A percentile compares a stretch with the other conserved stretches of the same genome.
Conservation (phyloP, 495 filamentous ascomycete species). For the Hypoxylon rickii region DNA sequence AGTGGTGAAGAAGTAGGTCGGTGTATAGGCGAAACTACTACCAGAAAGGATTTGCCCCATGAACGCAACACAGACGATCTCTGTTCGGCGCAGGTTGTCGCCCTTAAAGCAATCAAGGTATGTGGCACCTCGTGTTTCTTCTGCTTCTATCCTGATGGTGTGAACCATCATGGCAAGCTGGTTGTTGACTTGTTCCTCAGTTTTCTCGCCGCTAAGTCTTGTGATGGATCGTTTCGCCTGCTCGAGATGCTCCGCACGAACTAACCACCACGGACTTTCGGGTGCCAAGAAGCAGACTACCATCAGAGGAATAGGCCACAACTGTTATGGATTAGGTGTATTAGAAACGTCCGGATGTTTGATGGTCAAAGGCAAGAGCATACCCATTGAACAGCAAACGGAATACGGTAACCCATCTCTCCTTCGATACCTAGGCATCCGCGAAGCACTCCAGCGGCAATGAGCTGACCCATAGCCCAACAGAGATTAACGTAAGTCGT, state of each 20-base stretch:
- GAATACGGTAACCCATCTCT: slow-evolving; percentile 74
- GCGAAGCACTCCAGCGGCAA: slow-evolving; percentile 64
- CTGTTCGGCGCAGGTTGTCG: slow-evolving; percentile 65
- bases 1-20: slow-evolving; percentile 68
- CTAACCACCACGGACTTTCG: slow-evolving; percentile 75
- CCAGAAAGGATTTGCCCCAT: slow-evolving; percentile 70
- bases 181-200: slow-evolving; percentile 57
- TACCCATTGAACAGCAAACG: slow-evolving; percentile 63
- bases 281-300: slow-evolving; percentile 64
- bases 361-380: not conserved
- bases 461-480: slow-evolving; percentile 70
- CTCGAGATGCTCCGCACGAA: slow-evolving; percentile 62
- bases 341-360: not conserved
- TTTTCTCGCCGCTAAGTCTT: slow-evolving; percentile 56
- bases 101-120: slow-evolving; percentile 70
- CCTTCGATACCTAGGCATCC: slow-evolving; percentile 55
- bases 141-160: slow-evolving; percentile 65
- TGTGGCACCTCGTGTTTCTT: slow-evolving; percentile 55
- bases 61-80: slow-evolving; percentile 66
- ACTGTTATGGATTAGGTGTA: slow-evolving; percentile 1
- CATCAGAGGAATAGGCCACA: slow-evolving; percentile 58
- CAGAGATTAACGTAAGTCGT: slow-evolving; percentile 75
- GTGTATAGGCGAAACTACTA: slow-evolving; percentile 67
- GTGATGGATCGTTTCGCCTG: slow-evolving; percentile 51
- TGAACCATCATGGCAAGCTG: slow-evolving; percentile 73